Evolutionary conservation across 352 stramenopile species (phyloP).

Genomic region (Pythium chondricola): DNA sequence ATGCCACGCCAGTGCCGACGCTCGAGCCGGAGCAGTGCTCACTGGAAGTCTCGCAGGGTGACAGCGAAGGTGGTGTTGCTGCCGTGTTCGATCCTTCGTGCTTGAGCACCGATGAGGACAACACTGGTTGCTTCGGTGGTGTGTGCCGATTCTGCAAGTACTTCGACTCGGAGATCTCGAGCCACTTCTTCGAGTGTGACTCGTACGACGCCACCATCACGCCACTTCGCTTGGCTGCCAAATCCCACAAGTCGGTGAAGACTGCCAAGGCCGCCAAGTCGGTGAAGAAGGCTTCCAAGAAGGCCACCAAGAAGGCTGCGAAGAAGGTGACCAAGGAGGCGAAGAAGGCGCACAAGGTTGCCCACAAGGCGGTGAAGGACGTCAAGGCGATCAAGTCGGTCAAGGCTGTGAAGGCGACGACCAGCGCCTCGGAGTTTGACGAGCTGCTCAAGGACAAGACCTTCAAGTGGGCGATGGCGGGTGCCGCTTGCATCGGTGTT

Average conservation of each 20-base stretch:
- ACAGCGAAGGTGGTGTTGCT: neutral
- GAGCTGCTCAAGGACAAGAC: slow-evolving; percentile 4
- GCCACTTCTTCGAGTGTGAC: neutral
- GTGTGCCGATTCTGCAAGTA: slow-evolving; percentile 4
- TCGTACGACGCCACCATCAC: neutral
- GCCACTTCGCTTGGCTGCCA: neutral
- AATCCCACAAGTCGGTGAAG: too few relatives aligned
- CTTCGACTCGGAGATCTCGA: neutral
- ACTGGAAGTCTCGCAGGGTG: neutral
- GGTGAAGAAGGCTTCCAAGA: too few relatives aligned
- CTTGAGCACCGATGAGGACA: neutral
- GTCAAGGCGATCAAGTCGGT: neutral
- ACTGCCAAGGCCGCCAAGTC: too few relatives aligned
- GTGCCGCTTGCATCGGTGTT: slow-evolving; percentile 2
- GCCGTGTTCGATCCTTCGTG: neutral
- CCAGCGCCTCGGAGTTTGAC: neutral
- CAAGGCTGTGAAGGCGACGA: neutral
- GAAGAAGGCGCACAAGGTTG: too few relatives aligned
- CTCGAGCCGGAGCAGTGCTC: too few relatives aligned
- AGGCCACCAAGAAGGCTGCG: too few relatives aligned
- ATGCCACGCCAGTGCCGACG: too few relatives aligned
- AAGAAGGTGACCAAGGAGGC: too few relatives aligned
- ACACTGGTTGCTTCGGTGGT: neutral
- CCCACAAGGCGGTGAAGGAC: too few relatives aligned
- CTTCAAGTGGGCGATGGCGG: slow-evolving; percentile 2